Evolutionary conservation across 2,329 filamentous ascomycete genomes (phyloP).

Genomic region (Ophiostoma sp.): DNA sequence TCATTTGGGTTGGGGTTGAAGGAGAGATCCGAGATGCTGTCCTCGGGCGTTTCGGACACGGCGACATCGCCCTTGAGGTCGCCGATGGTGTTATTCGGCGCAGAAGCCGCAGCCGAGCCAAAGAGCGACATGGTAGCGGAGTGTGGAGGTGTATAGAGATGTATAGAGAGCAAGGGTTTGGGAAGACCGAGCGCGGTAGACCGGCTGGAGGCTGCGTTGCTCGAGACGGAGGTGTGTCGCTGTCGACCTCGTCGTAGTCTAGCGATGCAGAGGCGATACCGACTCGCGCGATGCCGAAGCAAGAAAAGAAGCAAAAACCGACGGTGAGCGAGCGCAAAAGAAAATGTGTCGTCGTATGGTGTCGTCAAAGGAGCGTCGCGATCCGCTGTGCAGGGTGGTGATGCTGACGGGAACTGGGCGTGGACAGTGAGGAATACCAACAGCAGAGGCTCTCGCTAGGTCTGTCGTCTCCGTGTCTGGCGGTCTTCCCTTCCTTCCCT

Average conservation of each 20-base stretch:
- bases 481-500: not conserved
- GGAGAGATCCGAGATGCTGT: slow-evolving; percentile 80
- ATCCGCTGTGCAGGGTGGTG: not conserved
- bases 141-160: not conserved
- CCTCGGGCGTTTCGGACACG: slow-evolving; percentile 71
- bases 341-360: not conserved
- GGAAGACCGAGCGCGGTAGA: not conserved
- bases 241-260: not conserved
- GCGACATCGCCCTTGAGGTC: slow-evolving; percentile 87
- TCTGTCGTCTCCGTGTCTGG: not conserved
- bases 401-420: not conserved
- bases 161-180: not conserved
- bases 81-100: slow-evolving; percentile 68
- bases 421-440: not conserved
- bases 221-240: not conserved
- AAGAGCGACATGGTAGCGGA: slow-evolving; percentile 53
- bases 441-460: not conserved
- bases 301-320: not conserved
- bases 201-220: not conserved
- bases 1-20: slow-evolving; percentile 53
- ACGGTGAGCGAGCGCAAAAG: slow-evolving; percentile 6
- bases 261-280: not conserved
- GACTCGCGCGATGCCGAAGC: not conserved
- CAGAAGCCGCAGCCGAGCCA: slow-evolving; percentile 41
- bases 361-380: not conserved